Base-by-base conservation (phyloP, 208 protist genomes). In the Trypanosoma mega region DNA sequence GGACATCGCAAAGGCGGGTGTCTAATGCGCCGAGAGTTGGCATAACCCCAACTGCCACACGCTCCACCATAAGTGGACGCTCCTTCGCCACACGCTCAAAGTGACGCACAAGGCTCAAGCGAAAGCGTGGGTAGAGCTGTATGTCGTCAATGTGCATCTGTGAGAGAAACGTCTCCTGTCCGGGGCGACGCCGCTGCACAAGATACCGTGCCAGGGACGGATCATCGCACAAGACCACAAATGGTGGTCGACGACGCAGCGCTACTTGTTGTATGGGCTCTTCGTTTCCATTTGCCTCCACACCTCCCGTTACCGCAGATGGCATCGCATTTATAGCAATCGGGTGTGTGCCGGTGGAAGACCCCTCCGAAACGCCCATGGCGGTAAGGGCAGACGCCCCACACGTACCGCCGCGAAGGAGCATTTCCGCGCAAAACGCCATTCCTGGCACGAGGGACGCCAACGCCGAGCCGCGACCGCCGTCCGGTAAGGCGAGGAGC, bases 91-190 rank as follows among this genome's bases (percentile, higher is more conserved):
- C 18, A n/a, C 45, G 36, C 51, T 92, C 88, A 60, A 89, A 94
- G 59, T 94, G 88, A 21, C 71, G 71, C 29, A 94, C 67, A 37
- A 94, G 46, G 36, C 79, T 68, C 9, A 94, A 76, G 3, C 88
- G 82, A 57, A 94, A 94, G 23, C 85, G 74, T 16, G 88, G 88
- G 54, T 90, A 94, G 21, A 94, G 72, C 52, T 90, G 76, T 12
- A 94, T 61, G 45, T 92, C 85, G 24, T 85, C 77, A 2, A 92
- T 66, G 49, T 78, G 81, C 45, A 92, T 41, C 65, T 76, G 72
- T 48, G 76, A 64, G 0, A 81, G 67, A 61, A 94, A 91, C 14
- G 78, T 71, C 52, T 90, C 80, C n/a, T 68, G 62, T 0, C 79
- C 82, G 16, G 82, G 39, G 36, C 80, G 74, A 52, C 79, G 85